Evolutionary conservation across 306 rosid species (phyloP).

Genomic region (Quercus ilex): DNA sequence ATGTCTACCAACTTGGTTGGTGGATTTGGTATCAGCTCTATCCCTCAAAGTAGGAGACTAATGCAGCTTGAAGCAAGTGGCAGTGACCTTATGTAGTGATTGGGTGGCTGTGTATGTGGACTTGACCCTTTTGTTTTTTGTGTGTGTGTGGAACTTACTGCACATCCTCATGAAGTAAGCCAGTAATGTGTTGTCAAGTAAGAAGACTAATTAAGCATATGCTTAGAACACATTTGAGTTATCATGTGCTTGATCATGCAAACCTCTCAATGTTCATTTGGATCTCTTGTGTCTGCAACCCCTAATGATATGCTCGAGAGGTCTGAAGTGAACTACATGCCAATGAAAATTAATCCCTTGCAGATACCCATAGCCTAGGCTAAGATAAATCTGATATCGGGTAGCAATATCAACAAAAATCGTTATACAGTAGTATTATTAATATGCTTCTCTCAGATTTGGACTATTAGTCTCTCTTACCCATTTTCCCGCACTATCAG

Average conservation of each 20-base stretch:
- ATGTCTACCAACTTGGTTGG: background rate
- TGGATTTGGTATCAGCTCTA: background rate
- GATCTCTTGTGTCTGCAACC: background rate
- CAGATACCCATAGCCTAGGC: background rate
- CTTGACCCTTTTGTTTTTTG: background rate
- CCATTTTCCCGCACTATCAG: constrained; percentile 34
- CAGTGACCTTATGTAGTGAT: too few species aligned
- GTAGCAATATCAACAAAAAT: background rate
- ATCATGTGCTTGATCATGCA: background rate
- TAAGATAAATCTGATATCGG: background rate
- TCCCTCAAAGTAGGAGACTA: background rate
- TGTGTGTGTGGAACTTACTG: background rate
- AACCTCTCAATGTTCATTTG: background rate
- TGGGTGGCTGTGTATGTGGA: background rate
- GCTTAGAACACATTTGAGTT: too few species aligned
- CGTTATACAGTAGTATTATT: background rate
- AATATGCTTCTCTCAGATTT: background rate
- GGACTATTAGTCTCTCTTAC: background rate
- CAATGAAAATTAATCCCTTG: background rate
- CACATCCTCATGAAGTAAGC: background rate
- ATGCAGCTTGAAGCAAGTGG: background rate
- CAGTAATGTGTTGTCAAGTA: background rate
- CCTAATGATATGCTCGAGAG: background rate
- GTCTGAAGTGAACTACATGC: background rate
- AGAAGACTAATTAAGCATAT: background rate